Base-by-base conservation (phyloP, 2,329 filamentous ascomycete genomes). In the Neofusicoccum sp. region DNA sequence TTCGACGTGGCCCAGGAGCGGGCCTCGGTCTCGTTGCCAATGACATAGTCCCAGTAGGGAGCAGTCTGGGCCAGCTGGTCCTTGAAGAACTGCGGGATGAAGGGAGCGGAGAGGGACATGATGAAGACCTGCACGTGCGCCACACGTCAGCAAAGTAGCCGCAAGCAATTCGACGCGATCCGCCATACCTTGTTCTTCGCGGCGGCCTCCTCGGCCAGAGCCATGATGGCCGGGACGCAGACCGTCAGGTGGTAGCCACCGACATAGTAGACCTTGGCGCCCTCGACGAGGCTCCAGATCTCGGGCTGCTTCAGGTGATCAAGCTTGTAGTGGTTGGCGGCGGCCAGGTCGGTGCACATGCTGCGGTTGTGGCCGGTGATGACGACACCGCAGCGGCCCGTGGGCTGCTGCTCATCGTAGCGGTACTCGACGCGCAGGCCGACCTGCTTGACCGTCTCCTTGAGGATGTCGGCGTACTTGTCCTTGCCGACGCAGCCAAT, bases 171-270 rank as follows among this genome's bases (percentile, higher is more conserved):
- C 69, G 8, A 14, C 3, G 12, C 8, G 26, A 9, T 12, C 7
- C 12, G 12, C 7, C 38, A 34, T 43, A 85, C 82, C 86, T 99
- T 99, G 84, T 98, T 89, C 77, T 91, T 87, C 66, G 84, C 80
- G 40, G 91, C 93, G 62, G 95, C 93, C 79, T 98, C 90, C 78
- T 96, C 88, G 67, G 89, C 93, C 51, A 99, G 84, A 66, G 92
- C 91, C 82, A 93, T 82, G 73, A 96, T 92, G 66, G 95, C 93
- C 24, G 89, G 87, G 45, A 93, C 91, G 79, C 89, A 96, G 72
- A 99, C 95, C 43, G 95, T 99, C 82, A 99, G 86, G 82, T 99
- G 95, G 82, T 92, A 99, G 47, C 95, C 95, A 72, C 95, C 95
- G 64, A 99, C 87, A 73, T 96, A 99, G 84, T 88, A 97, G 70